Evolutionary conservation across 2,329 filamentous ascomycete genomes (phyloP), one percentile per base, ranked within the genome.

Genomic region (Beauveria brongniartii): DNA sequence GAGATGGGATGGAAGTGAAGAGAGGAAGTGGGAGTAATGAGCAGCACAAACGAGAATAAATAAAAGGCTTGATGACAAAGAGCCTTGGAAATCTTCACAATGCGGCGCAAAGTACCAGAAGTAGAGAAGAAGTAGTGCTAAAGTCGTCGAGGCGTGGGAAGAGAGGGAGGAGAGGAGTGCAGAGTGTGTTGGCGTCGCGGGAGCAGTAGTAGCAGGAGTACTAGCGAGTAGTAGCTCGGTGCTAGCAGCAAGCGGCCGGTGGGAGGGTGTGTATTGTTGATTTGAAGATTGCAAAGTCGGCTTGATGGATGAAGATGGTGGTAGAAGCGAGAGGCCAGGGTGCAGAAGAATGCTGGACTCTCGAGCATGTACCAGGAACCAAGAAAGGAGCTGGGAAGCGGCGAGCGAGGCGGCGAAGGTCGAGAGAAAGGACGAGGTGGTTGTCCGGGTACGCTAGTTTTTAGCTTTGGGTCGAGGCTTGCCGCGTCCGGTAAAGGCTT

Each of bases 1-100:
- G 61, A 40, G 34, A 53, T 16, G 40, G 41, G 60, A 69, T 66
- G 61, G 65, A 63, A 24, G 51, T 5, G 16, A 61, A 30, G 41
- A 65, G 65, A 64, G 67, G 53, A 61, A 24, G 50, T 5, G 22
- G 59, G 41, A 30, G 47, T 6, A 26, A 26, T 12, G 53, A 40
- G 30, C 40, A 20, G 43, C 61, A 40, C 47, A 62, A 44, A 55
- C 28, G n/a, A 50, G 59, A 46, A 30, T 30, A 30, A 30, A 30
- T 30, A 30, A 30, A 30, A 30, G 28, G 28, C 28, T 10, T 30
- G 28, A 30, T 30, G 28, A 30, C 28, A 30, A 30, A 30, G 28
- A 30, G 28, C 28, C 28, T 30, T 30, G 28, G 28, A 30, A 30
- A 30, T 30, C 28, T 30, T 30, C 28, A 30, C 28, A 30, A 30